Conservation (phyloP, 306 rosid genomes). For the Ziziphus jujuba region DNA sequence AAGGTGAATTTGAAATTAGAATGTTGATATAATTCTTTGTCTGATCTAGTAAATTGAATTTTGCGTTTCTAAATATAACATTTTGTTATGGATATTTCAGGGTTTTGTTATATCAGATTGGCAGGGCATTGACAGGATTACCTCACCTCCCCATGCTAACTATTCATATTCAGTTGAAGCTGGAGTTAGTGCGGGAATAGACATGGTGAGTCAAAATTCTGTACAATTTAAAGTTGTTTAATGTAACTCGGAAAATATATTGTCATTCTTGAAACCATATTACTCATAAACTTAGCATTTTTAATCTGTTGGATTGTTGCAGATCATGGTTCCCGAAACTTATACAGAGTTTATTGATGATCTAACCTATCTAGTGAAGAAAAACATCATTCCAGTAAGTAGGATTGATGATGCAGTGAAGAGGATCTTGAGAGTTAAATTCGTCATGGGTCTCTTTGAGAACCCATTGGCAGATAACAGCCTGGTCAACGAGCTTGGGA, state of each 20-base stretch:
- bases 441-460: constrained; percentile 81
- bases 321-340: constrained; percentile 75
- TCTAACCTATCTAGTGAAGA: constrained; percentile 60
- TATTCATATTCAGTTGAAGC: constrained; percentile 75
- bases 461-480: constrained; percentile 69
- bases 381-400: constrained; percentile 61
- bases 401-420: constrained; percentile 81
- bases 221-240: background rate
- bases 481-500: constrained; percentile 68
- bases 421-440: constrained; percentile 75
- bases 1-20: background rate
- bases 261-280: background rate
- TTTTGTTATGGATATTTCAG: constrained; percentile 33
- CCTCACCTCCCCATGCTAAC: constrained; percentile 84
- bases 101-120: constrained; percentile 90
- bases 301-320: constrained; percentile 11
- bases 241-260: background rate
- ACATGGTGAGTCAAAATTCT: constrained; percentile 56
- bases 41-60: background rate
- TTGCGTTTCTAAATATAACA: background rate
- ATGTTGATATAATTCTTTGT: background rate
- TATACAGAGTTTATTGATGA: constrained; percentile 54
- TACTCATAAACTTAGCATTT: background rate
- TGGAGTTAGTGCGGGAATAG: constrained; percentile 77
- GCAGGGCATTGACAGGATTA: constrained; percentile 78